Conservation (phyloP, 2,329 filamentous ascomycete genomes). For the Pseudogymnoascus sp. region DNA sequence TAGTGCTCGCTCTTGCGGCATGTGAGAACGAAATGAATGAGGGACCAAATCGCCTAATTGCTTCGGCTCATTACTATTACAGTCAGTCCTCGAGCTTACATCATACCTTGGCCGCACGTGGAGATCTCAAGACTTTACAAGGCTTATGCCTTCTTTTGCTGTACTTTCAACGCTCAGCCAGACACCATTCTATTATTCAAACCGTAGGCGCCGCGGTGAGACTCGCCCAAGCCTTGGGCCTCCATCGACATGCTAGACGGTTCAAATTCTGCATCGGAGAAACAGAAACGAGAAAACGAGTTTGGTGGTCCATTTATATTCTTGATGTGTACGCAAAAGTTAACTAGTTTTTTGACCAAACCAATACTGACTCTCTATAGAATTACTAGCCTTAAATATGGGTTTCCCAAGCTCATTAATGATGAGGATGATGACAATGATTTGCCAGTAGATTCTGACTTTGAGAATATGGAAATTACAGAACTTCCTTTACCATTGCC, state of each 20-base stretch:
- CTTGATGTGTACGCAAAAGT: slow-evolving; percentile 8
- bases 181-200: not conserved
- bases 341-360: not conserved
- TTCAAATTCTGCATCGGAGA: not conserved
- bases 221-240: not conserved
- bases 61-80: not conserved
- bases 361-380: not conserved
- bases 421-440: slow-evolving; percentile 13
- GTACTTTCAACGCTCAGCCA: not conserved
- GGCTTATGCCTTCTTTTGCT: not conserved
- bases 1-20: not conserved
- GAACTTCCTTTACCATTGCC: slow-evolving; percentile 8
- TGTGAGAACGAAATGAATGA: not conserved
- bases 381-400: slow-evolving; percentile 10
- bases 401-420: slow-evolving; percentile 10
- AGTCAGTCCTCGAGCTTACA: not conserved
- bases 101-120: not conserved
- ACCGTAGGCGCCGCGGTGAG: not conserved
- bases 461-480: not conserved
- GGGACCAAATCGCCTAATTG: not conserved
- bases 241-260: not conserved
- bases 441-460: slow-evolving; percentile 2
- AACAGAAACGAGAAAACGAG: slow-evolving; percentile 5
- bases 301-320: slow-evolving; percentile 12
- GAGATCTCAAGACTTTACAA: not conserved